phyloP scores from a whole-genome alignment of 2,329 filamentous ascomycete genomes.

The Pleoardoris graminearum region DNA sequence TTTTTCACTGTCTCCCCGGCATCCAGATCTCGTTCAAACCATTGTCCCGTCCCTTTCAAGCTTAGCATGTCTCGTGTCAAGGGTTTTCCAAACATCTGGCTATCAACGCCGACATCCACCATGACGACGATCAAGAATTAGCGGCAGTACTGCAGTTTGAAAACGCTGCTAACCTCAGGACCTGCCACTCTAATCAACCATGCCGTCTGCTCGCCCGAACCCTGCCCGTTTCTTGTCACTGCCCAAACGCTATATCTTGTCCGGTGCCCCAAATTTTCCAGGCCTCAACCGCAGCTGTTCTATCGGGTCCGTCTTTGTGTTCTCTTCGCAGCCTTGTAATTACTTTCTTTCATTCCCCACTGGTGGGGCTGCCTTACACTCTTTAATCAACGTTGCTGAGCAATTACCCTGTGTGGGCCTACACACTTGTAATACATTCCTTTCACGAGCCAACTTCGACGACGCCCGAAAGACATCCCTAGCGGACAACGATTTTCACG shows the following conservation, averaged over 20 bases:
- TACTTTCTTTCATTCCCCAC: conserved; percentile 56
- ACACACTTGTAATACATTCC: conserved; percentile 43
- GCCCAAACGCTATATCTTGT: conserved; percentile 42
- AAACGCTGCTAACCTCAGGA: conserved; percentile 47
- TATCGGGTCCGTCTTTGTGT: conserved; percentile 46
- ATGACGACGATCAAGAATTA: conserved; percentile 43
- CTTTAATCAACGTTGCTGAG: conserved; percentile 52
- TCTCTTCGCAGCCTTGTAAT: conserved; percentile 47
- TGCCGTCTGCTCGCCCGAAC: conserved; percentile 30
- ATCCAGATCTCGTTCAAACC: conserved; percentile 33
- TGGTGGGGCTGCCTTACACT: conserved; percentile 60
- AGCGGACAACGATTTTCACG: conserved; percentile 32
- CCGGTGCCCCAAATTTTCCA: conserved; percentile 43
- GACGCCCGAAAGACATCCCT: conserved; percentile 52
- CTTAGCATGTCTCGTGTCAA: conserved; percentile 43
- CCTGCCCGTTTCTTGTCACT: conserved; percentile 34
- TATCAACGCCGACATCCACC: conserved; percentile 33
- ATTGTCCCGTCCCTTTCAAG: conserved; percentile 35
- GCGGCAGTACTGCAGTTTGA: conserved; percentile 46
- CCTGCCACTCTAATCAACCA: conserved; percentile 47
- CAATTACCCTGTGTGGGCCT: conserved; percentile 42
- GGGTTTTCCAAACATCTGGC: conserved; percentile 45
- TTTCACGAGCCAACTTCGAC: conserved; percentile 44
- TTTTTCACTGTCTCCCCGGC: conserved; percentile 23
- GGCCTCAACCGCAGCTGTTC: conserved; percentile 45